Base-by-base conservation (phyloP, 2,329 filamentous ascomycete species). In the Chalara sp. region DNA sequence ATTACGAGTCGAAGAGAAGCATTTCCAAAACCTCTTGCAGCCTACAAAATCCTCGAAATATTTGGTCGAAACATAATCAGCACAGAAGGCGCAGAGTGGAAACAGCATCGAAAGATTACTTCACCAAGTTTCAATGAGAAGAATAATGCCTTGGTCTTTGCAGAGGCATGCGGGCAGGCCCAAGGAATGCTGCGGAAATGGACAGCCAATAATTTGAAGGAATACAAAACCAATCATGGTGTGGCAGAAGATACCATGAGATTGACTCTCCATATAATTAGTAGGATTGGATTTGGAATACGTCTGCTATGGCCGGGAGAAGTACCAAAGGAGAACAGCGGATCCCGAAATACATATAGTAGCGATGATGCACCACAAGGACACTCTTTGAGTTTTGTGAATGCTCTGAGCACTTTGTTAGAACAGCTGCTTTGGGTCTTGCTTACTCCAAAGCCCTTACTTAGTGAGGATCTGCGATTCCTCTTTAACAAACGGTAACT, bases 41-140 rank as follows among this genome's bases (percentile, higher is more conserved):
- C 78, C 49, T 87, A 87, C 60, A 66, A 65, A 13, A 70, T 79
- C 11, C 69, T 87, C 32, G 75, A 81, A 44, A 70, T 86, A 28
- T 91, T 85, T 63, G 87, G 87, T 35, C 75, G 80, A 50, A 92
- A 88, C 63, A 76, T 91, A 1, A 68, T 91, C 28, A 81, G 80
- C 0, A 81, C 83, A 2, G 50, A 52, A 44, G 50, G 50, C 21
- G 10, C 35, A 29, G 63, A 67, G 11, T 75, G 72, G 72, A 56
- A 66, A n/a, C 65, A 70, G 31, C 72, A 75, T 49, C 65, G 72
- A 7, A 68, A 67, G 46, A 61, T 73, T 28, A 70, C 67, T 13
- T 45, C 50, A 8, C 63, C 69, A 0, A 64, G 66, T 5, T 75
- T 76, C 59, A 73, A 70, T 41, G 72, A 76, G 52, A 64, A 66